Conservation (phyloP, 2,329 filamentous ascomycete species). For the Cladosporium cucumerinum region DNA sequence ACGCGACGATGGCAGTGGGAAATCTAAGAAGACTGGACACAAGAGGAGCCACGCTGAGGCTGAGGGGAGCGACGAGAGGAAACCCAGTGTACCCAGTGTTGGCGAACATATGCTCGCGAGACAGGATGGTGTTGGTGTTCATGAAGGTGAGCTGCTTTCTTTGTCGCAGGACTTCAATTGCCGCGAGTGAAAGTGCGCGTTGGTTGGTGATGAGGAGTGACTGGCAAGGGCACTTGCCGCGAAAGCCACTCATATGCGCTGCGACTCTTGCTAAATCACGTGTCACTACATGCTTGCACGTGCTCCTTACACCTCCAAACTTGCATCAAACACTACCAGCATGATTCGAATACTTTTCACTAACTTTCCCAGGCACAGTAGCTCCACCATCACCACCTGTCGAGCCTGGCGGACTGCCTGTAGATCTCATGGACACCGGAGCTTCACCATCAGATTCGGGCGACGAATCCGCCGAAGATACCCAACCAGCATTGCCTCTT, state of each 20-base stretch:
- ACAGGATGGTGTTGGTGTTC: conserved; percentile 61
- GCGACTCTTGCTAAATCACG: background rate
- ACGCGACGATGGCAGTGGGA: conserved; percentile 28
- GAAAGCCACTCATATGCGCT: background rate
- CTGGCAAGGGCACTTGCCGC: background rate
- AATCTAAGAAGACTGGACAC: conserved; percentile 28
- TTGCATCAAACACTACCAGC: background rate
- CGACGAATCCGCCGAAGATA: conserved; percentile 50
- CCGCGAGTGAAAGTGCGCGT: background rate
- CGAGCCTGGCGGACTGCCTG: conserved; percentile 28
- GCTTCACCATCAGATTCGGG: conserved; percentile 58
- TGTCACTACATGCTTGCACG: background rate
- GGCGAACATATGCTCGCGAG: conserved; percentile 62
- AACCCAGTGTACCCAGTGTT: conserved; percentile 57
- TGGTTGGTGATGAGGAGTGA: background rate
- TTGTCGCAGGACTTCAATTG: background rate
- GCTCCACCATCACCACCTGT: conserved; percentile 33
- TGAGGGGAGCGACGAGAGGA: conserved; percentile 66
- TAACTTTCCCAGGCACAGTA: conserved; percentile 22
- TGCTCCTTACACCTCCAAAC: background rate
- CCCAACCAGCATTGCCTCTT: conserved; percentile 62
- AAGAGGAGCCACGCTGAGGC: conserved; percentile 34
- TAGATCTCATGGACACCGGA: conserved; percentile 57
- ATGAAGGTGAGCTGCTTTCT: conserved; percentile 49
- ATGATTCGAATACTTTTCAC: background rate